Evolutionary conservation across 2,329 filamentous ascomycete genomes (phyloP).

Genomic region (Penicillium sp.): DNA sequence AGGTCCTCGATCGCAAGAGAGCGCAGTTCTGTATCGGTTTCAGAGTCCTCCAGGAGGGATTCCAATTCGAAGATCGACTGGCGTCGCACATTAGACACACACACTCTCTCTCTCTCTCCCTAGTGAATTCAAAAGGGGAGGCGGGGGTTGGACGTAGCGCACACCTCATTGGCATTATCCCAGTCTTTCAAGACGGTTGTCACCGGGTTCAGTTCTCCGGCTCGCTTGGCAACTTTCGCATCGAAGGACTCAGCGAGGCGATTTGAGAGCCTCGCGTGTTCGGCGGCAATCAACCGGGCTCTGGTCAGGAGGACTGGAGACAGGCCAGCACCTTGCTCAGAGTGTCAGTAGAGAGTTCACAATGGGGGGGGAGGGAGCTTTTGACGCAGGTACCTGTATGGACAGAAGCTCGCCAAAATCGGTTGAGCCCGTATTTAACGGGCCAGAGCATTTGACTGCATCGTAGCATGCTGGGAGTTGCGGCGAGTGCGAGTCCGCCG

Average conservation of each 20-base stretch:
- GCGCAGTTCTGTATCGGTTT: constrained; percentile 58
- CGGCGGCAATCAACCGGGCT: constrained; percentile 54
- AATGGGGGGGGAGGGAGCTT: constrained; percentile 1
- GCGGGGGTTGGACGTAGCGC: constrained; percentile 11
- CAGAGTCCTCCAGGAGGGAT: constrained; percentile 67
- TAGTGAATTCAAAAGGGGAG: too few species aligned
- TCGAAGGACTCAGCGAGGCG: constrained; percentile 57
- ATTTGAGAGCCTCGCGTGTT: constrained; percentile 54
- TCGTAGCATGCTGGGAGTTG: constrained; percentile 29
- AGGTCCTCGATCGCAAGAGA: constrained; percentile 67
- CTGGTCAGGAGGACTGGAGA: constrained; percentile 56
- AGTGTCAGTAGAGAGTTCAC: background rate
- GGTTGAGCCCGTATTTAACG: constrained; percentile 32
- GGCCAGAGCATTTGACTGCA: constrained; percentile 49
- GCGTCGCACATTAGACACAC: background rate
- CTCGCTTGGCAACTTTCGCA: constrained; percentile 54
- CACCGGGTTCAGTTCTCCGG: constrained; percentile 55
- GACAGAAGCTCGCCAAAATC: constrained; percentile 21
- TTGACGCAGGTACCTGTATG: constrained; percentile 30
- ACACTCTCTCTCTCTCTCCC: too few species aligned
- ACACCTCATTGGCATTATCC: constrained; percentile 57
- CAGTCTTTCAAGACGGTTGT: constrained; percentile 55
- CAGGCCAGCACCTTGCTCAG: constrained; percentile 36
- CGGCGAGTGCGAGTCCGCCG: background rate
- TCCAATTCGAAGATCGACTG: constrained; percentile 66